Base-by-base conservation (phyloP, 1,284 basidiomycete species). In the Cyathus olla region DNA sequence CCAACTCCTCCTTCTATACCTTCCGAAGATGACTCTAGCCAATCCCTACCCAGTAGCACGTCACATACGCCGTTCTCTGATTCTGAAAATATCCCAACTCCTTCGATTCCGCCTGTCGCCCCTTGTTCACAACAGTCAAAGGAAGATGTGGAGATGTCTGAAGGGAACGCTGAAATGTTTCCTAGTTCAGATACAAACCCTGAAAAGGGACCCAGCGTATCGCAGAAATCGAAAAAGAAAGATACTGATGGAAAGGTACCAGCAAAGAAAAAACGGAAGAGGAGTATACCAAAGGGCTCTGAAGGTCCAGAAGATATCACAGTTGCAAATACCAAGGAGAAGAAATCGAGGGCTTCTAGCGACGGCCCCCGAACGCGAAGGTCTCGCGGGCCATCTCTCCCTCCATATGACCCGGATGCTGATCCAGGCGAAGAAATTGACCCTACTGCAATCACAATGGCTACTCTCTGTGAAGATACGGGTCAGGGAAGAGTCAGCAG, bases 381-480 rank as follows among this genome's bases (percentile, higher is more conserved):
- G 57, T 74, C 76, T 54, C 72, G 77, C 31, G 80, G 75, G 27
- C 80, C 84, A 4, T 85, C 86, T 13, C 76, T 84, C 4, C 85
- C 87, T 15, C 80, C 79, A 1, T 90, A 86, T 62, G 87, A 90
- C 66, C 77, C 83, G 27, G 78, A 83, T 52, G 87, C 86, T 0
- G 85, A 87, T 70, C 89, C 91, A 2, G 91, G 91, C 15, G 91
- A 91, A 70, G 89, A 91, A 37, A 77, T 94, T 44, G 92, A 94
- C 68, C 92, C 92, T 19, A 93, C 91, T 0, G 80, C 84, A 3
- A 78, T 91, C n/a, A 93, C 90, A 4, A 94, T 94, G 92, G 88
- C 90, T 17, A 76, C 86, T 0, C 82, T 94, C 2, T 94, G 92
- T 70, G 85, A 83, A 28, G 92, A 94, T 69, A 90, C 85, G 2